phyloP scores from a whole-genome alignment of 192 early-diverging fungal genomes.

The Phycomyces nitens region DNA sequence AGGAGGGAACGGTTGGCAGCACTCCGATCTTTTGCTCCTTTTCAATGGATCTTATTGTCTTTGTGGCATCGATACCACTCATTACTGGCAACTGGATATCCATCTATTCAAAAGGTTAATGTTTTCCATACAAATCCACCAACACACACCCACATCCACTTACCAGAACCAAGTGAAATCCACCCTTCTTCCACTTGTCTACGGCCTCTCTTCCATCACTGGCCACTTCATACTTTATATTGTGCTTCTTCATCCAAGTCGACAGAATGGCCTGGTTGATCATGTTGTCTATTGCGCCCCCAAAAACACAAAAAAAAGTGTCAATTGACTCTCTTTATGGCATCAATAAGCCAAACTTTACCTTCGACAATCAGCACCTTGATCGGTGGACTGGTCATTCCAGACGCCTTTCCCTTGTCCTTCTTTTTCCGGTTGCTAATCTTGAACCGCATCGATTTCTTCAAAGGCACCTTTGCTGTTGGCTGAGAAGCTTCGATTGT shows the following conservation, averaged over 20 bases:
- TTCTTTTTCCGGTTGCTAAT: conserved; percentile 17
- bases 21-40: conserved; percentile 56
- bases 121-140: background rate
- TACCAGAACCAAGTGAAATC: conserved; percentile 66
- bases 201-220: conserved; percentile 81
- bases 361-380: conserved; percentile 81
- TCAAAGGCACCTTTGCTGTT: background rate
- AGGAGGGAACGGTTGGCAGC: conserved; percentile 31
- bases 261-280: conserved; percentile 72
- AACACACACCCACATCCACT: conserved; percentile 10
- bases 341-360: conserved; percentile 12
- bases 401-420: conserved; percentile 16
- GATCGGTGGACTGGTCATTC: conserved; percentile 53
- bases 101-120: conserved; percentile 43
- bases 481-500: background rate
- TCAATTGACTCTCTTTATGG: conserved; percentile 57
- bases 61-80: conserved; percentile 66
- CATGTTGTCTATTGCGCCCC: conserved; percentile 65
- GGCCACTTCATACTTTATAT: conserved; percentile 72
- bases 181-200: conserved; percentile 65
- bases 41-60: conserved; percentile 56
- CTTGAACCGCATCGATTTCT: conserved; percentile 2
- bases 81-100: conserved; percentile 72
- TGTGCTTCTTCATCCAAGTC: conserved; percentile 67
- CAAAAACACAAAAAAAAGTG: too few species aligned